A percentile compares a stretch with the other conserved stretches of the same genome.
Conservation (phyloP, 1,284 basidiomycete genomes). For the Cutaneotrichosporon mucoides region DNA sequence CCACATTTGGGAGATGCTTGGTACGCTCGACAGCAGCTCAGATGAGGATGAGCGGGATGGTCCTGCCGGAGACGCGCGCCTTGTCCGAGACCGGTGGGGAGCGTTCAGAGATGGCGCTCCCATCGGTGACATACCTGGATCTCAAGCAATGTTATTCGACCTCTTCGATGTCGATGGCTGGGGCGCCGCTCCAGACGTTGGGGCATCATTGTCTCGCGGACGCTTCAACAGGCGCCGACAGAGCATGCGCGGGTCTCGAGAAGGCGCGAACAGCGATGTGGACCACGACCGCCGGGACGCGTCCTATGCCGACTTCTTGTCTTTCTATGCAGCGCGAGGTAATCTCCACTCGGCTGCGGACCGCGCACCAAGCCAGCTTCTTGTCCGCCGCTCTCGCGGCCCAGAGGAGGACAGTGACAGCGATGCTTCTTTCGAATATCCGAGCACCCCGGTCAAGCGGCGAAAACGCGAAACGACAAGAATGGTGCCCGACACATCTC, state of each 20-base stretch:
- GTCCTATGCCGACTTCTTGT: neutral
- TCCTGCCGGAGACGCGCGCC: no score
- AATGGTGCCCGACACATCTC: neutral
- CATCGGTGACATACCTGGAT: neutral
- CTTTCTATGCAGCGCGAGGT: neutral
- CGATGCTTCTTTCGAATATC: neutral
- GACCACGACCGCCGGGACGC: neutral
- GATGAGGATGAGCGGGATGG: slow-evolving; percentile 9
- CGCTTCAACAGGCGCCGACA: slow-evolving; percentile 18
- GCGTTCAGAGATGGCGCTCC: slow-evolving; percentile 1
- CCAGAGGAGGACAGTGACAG: neutral
- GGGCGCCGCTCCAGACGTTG: slow-evolving; percentile 11
- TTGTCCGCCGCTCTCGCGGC: neutral
- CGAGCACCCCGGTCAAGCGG: neutral
- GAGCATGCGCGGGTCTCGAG: slow-evolving; percentile 6
- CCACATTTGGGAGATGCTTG: slow-evolving; percentile 59
- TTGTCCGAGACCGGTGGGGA: slow-evolving; percentile 13
- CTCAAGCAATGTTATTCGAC: neutral
- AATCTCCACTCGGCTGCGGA: neutral
- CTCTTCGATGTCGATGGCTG: slow-evolving; percentile 14
- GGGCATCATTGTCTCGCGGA: slow-evolving; percentile 15
- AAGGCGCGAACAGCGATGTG: neutral
- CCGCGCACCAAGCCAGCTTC: neutral
- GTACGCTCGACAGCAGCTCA: slow-evolving; percentile 69
- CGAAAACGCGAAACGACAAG: neutral